phyloP scores from a whole-genome alignment of 2,329 filamentous ascomycete species.

The Neophaeococcomyces aloes region DNA sequence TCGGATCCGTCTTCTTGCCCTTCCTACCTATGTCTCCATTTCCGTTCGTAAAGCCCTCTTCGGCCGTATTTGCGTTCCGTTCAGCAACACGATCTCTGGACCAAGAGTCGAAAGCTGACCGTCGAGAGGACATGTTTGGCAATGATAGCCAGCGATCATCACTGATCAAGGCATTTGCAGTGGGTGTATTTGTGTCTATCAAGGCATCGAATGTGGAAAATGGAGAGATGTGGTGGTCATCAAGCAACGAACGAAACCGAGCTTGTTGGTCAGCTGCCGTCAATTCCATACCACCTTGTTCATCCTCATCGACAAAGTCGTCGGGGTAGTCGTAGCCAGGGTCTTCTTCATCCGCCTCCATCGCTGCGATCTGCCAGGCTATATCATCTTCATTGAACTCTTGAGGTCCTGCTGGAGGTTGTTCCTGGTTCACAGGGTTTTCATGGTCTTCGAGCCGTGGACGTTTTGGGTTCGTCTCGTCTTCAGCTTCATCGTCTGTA shows the following conservation, averaged over 20 bases:
- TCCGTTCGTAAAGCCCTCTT: not conserved
- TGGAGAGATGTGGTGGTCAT: conserved; percentile 71
- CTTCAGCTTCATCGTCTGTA: conserved; percentile 47
- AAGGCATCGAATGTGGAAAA: conserved; percentile 88
- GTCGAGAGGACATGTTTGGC: conserved; percentile 66
- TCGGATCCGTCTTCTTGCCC: conserved; percentile 72
- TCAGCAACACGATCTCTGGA: conserved; percentile 62
- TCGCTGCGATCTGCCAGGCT: conserved; percentile 77
- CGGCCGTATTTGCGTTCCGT: conserved; percentile 47
- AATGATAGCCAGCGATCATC: conserved; percentile 81
- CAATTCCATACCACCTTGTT: conserved; percentile 52
- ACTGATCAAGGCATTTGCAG: conserved; percentile 53
- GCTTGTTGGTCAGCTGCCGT: conserved; percentile 65
- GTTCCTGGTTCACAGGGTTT: conserved; percentile 27
- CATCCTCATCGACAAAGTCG: conserved; percentile 51
- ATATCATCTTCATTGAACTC: conserved; percentile 95
- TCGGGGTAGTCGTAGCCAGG: conserved; percentile 68
- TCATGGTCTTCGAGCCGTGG: conserved; percentile 46
- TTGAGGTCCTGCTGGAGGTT: conserved; percentile 40
- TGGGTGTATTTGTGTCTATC: conserved; percentile 55
- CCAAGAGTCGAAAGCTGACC: conserved; percentile 79
- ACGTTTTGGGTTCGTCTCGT: conserved; percentile 38
- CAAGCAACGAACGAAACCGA: conserved; percentile 75
- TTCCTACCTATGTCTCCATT: not conserved
- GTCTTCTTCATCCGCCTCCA: conserved; percentile 75